Percentiles rank a stretch among this genome's conserved stretches.
Conservation (phyloP, 2,329 filamentous ascomycete genomes). For the Verticillium nonalfalfae region DNA sequence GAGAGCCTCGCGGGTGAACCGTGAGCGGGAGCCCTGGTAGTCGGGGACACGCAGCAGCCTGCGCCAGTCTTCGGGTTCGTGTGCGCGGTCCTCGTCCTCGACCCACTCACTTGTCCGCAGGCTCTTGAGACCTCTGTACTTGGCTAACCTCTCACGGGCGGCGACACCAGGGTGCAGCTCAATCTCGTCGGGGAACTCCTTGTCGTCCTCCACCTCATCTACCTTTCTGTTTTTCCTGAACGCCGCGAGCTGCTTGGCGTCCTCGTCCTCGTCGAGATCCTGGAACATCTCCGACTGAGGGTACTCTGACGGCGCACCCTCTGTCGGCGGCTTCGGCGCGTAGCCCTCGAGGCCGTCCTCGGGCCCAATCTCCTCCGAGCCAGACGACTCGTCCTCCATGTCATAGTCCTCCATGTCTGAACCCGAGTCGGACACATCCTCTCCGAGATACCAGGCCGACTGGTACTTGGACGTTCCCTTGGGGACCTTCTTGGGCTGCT, state of each 20-base stretch:
- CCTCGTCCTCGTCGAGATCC: conserved; percentile 75
- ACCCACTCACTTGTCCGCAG: conserved; percentile 85
- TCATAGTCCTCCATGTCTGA: conserved; percentile 73
- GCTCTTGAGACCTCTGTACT: conserved; percentile 90
- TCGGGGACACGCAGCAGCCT: conserved; percentile 82
- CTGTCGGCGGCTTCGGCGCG: conserved; percentile 61
- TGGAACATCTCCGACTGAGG: conserved; percentile 90
- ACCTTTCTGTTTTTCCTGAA: conserved; percentile 68
- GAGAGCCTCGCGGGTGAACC: conserved; percentile 72
- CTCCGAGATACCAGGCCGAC: conserved; percentile 81
- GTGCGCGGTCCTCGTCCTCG: conserved; percentile 75
- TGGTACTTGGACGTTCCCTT: conserved; percentile 93
- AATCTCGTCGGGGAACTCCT: conserved; percentile 95
- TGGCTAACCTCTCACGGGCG: conserved; percentile 75
- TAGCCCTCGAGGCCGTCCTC: conserved; percentile 78
- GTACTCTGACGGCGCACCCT: conserved; percentile 80
- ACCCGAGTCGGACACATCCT: conserved; percentile 72
- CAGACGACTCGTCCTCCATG: conserved; percentile 49
- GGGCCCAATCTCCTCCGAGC: conserved; percentile 54
- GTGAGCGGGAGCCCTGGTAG: conserved; percentile 77
- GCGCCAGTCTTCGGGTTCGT: conserved; percentile 87
- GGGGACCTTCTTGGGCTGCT: conserved; percentile 68
- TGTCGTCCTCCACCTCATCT: conserved; percentile 79
- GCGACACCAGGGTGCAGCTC: conserved; percentile 84
- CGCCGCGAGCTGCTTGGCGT: conserved; percentile 69